These are phyloP conservation scores for Penicillium pulvis DNA, from an alignment of 495 filamentous ascomycete genomes.

Conservation along the genomic window DNA sequence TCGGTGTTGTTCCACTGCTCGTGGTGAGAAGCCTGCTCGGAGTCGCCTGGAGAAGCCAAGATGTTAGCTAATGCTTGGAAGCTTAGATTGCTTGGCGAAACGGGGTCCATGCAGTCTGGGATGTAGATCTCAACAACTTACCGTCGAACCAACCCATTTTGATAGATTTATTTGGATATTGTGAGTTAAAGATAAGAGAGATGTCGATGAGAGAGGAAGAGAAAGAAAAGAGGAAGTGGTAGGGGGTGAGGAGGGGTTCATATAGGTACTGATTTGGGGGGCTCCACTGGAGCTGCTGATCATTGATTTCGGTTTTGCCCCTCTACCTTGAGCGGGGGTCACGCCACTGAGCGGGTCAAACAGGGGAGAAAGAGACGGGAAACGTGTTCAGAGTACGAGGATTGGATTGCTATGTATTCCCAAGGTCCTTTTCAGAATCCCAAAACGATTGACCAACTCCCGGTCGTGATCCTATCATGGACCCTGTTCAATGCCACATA, in stretches of 20 bases:
- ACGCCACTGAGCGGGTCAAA: conserved; percentile 2
- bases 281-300: neutral
- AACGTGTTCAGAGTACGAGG: neutral
- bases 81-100: conserved; percentile 1
- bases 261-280: conserved; percentile 1
- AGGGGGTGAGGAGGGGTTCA: conserved; percentile 7
- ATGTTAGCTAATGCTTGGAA: conserved; percentile 7
- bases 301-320: neutral
- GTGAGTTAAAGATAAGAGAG: neutral
- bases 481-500: neutral
- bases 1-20: conserved; percentile 22
- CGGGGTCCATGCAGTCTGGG: neutral
- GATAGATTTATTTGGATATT: conserved; percentile 5
- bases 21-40: conserved; percentile 43
- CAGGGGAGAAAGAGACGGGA: neutral
- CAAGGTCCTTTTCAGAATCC: neutral
- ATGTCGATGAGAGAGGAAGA: neutral
- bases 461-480: neutral
- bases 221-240: neutral
- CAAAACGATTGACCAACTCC: neutral
- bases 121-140: conserved; percentile 1
- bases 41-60: conserved; percentile 22
- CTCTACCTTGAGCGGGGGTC: conserved; percentile 4
- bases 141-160: conserved; percentile 22
- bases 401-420: neutral